Evolutionary conservation across 139 green algal species (phyloP).

Genomic region (Pseudopediastrum boryanum): DNA sequence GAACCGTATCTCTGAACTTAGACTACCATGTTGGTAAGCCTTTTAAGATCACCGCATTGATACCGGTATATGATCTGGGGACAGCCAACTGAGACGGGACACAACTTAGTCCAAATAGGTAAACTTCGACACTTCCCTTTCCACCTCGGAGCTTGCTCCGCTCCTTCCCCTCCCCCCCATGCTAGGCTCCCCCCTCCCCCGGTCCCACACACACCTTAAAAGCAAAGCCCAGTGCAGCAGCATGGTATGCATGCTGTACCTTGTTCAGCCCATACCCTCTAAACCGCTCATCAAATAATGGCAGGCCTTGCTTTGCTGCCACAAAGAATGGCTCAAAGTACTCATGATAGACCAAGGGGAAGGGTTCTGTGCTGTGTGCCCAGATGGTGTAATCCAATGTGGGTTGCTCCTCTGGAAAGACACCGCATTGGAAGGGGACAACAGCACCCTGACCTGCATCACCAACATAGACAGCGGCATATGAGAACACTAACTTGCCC

Average conservation of each 20-base stretch:
- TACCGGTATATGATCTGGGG: background rate
- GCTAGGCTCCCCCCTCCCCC: background rate
- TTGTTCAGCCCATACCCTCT: constrained; percentile 59
- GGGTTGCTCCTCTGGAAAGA: background rate
- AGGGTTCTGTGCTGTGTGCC: constrained; percentile 3
- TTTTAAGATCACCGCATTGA: background rate
- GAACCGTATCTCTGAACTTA: background rate
- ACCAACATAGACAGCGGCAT: too few relatives aligned
- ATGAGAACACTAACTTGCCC: too few relatives aligned
- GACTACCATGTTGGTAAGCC: background rate
- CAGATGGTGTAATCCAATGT: constrained; percentile 10
- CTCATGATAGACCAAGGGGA: background rate
- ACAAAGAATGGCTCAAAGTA: constrained; percentile 33
- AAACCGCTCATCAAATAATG: constrained; percentile 37
- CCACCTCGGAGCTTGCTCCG: background rate
- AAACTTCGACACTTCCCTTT: background rate
- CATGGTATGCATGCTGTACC: constrained; percentile 47
- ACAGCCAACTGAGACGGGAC: background rate
- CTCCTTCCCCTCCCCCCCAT: background rate
- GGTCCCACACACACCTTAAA: too few relatives aligned
- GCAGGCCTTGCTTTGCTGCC: constrained; percentile 8
- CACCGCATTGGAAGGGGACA: constrained; percentile 35
- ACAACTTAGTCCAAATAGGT: background rate
- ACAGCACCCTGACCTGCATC: too few relatives aligned
- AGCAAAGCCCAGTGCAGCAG: constrained; percentile 16